phyloP scores from a whole-genome alignment of 257 asterid species.

The Euphrasia confusa region DNA sequence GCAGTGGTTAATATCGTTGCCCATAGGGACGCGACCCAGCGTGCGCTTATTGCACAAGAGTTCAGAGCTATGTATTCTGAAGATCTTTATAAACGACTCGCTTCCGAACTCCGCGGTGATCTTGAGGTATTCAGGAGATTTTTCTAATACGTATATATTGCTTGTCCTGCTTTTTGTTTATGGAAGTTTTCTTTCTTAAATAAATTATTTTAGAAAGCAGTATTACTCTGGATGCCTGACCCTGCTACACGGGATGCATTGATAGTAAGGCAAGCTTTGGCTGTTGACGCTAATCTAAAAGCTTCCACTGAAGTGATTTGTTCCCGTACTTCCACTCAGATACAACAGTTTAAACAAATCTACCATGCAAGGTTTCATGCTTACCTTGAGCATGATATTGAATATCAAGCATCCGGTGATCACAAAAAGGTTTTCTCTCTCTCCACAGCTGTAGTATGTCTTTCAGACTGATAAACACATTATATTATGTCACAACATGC shows the following conservation, averaged over 20 bases:
- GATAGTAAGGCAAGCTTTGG: constrained; percentile 52
- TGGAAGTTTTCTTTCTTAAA: background rate
- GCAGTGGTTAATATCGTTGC: constrained; percentile 72
- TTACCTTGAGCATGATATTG: constrained; percentile 78
- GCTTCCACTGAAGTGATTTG: constrained; percentile 92
- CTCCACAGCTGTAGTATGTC: no score
- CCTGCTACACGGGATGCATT: constrained; percentile 83
- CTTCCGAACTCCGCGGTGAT: constrained; percentile 81
- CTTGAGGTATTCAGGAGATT: constrained; percentile 44
- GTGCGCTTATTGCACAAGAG: constrained; percentile 78
- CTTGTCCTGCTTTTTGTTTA: constrained; percentile 9
- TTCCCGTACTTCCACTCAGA: constrained; percentile 80
- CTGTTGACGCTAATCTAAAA: constrained; percentile 43
- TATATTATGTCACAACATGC: no score
- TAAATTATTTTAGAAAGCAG: constrained; percentile 50
- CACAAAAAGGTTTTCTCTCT: constrained; percentile 55
- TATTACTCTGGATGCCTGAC: constrained; percentile 83
- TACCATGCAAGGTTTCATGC: constrained; percentile 50
- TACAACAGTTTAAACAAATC: constrained; percentile 70
- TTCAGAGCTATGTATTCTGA: constrained; percentile 60
- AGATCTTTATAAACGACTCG: constrained; percentile 66
- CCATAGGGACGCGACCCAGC: constrained; percentile 81
- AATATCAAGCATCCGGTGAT: constrained; percentile 58
- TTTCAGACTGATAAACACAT: background rate
- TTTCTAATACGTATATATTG: background rate